Conservation (phyloP, 2,329 filamentous ascomycete species). For the Aspergillus sp. region DNA sequence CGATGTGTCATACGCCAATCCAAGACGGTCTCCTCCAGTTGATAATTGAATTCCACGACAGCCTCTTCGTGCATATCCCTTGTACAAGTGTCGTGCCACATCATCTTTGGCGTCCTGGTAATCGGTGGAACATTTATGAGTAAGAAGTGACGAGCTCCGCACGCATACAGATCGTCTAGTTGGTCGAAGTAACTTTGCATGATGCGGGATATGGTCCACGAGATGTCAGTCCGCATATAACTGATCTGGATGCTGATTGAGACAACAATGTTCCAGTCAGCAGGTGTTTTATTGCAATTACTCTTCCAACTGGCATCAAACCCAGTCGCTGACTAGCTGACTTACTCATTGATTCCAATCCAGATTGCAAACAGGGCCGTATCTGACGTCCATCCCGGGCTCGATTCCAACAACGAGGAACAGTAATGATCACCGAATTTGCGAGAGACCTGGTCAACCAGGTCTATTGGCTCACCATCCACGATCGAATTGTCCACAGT, state of each 20-base stretch:
- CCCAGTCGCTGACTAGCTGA: neutral
- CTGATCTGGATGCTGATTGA: neutral
- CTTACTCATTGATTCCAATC: slow-evolving; percentile 1
- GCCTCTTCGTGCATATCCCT: neutral
- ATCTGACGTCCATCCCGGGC: neutral
- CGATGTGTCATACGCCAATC: neutral
- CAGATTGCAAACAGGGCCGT: neutral
- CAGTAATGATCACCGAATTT: neutral
- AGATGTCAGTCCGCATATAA: neutral
- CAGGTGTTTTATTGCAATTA: neutral
- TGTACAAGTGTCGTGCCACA: neutral
- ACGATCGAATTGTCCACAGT: slow-evolving; percentile 4
- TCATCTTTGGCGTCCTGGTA: slow-evolving; percentile 4
- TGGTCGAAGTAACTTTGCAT: slow-evolving; percentile 1
- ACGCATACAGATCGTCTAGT: neutral
- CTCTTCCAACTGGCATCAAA: too few relatives aligned
- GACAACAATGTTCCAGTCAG: neutral
- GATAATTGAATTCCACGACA: neutral
- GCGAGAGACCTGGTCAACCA: slow-evolving; percentile 3
- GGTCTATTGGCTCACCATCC: neutral
- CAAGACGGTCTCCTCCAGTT: neutral
- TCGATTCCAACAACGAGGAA: neutral
- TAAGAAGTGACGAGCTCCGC: slow-evolving; percentile 5
- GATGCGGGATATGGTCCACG: neutral
- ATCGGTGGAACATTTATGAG: slow-evolving; percentile 5